Evolutionary conservation across 192 early-diverging fungal genomes (phyloP), one percentile per base, ranked within the genome.

Genomic region (Thoreauomyces humboldtii): DNA sequence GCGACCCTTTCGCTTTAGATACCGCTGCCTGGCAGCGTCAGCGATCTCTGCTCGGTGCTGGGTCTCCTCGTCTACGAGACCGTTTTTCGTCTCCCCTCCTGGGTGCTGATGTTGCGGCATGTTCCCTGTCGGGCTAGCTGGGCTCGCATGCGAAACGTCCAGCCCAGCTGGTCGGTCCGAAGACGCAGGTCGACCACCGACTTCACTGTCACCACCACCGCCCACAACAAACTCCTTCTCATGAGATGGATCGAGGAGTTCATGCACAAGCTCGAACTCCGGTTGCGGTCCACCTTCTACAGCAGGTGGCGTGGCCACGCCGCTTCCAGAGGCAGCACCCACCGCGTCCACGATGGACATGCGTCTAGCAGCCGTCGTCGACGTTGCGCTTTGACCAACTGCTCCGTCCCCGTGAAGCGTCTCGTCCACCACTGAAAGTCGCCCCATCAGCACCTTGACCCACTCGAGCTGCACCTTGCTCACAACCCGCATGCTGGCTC

Each of bases 401-500:
- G 41, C 1, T 12, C 25, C 17, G 31, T 58, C 41, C 59, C 56
- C 28, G 32, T 73, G 42, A 64, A 22, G 14, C 7, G n/a, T 37
- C 29, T 60, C 65, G 69, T 80, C 69, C 61, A 72, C 64, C 0
- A 63, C 21, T 47, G 42, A 44, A 9, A 76, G 51, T 17, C 74
- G 46, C 28, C 58, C 59, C 42, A 81, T 61, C 19, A 70, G 65
- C 32, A 69, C 71, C 32, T 77, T 48, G 17, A 82, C 77, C 80
- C 73, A 73, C 15, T 41, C 34, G 45, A 76, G 79, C 22, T 74
- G 67, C 37, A 84, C 73, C 21, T 71, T 41, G 63, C 73, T 73
- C 22, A 71, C 76, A 25, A 63, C 47, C 2, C 80, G 56, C 80
- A 81, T 78, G 33, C 50, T 76, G 24, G 78, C 79, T n/a, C 77